A percentile compares a stretch with the other conserved stretches of the same genome.
These are phyloP conservation scores for Abrus pulchellus DNA, from an alignment of 306 rosid species.

Conservation along the genomic window DNA sequence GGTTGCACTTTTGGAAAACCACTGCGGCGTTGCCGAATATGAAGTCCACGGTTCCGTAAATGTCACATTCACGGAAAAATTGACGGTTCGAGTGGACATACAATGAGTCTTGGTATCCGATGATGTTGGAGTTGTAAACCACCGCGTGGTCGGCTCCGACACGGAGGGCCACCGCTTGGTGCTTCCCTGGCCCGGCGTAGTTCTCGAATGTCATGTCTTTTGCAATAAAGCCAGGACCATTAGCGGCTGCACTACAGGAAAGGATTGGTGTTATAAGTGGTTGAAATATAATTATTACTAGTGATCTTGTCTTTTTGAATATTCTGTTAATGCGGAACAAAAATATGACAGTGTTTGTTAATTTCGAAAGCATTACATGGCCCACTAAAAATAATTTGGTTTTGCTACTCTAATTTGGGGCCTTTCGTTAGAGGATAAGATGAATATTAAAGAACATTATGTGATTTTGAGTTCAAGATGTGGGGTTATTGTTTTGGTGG, in stretches of 20 bases:
- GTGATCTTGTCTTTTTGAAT: constrained; percentile 8
- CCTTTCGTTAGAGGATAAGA: constrained; percentile 6
- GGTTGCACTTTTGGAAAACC: constrained; percentile 77
- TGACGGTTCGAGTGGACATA: constrained; percentile 95
- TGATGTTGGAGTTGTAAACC: constrained; percentile 71
- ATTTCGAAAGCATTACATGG: constrained; percentile 27
- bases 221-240: constrained; percentile 83
- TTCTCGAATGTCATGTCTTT: constrained; percentile 85
- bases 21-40: constrained; percentile 93
- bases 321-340: constrained; percentile 18
- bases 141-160: constrained; percentile 87
- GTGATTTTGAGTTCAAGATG: neutral
- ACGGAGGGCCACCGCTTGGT: constrained; percentile 96
- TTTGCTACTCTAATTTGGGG: constrained; percentile 30
- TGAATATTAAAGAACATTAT: neutral
- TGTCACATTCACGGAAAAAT: constrained; percentile 76
- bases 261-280: constrained; percentile 9
- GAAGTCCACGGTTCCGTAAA: constrained; percentile 85
- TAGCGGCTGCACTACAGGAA: constrained; percentile 66
- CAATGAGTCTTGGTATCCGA: constrained; percentile 84
- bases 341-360: constrained; percentile 20
- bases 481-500: neutral
- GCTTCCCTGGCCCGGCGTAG: constrained; percentile 80
- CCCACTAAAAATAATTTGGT: constrained; percentile 50
- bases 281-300: neutral